A percentile compares a stretch with the other conserved stretches of the same genome.
phyloP scores from a whole-genome alignment of 345 rosid species.

The Aegle marmelos region DNA sequence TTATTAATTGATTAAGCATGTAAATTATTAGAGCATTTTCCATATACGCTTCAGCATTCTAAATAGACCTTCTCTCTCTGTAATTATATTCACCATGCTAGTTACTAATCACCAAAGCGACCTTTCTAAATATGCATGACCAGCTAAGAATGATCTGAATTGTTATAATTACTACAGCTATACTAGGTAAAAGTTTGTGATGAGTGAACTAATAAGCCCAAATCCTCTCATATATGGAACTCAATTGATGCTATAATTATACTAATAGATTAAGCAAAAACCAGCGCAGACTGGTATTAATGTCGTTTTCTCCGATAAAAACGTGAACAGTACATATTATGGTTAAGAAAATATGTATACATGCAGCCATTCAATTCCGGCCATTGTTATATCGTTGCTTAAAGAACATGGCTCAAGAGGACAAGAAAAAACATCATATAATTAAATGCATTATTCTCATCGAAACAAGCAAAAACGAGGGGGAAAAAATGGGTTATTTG shows the following conservation, averaged over 20 bases:
- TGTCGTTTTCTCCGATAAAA: no score
- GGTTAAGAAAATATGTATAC: no score
- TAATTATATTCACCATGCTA: not conserved
- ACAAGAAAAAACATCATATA: no score
- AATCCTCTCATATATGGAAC: not conserved
- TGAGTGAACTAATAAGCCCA: not conserved
- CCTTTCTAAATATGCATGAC: not conserved
- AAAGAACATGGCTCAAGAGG: no score
- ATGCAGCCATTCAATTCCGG: no score
- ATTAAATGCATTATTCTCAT: no score
- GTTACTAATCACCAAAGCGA: not conserved
- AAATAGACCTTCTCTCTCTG: not conserved
- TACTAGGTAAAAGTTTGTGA: not conserved
- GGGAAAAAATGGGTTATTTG: no score
- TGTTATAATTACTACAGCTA: not conserved
- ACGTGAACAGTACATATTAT: no score
- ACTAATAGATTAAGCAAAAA: no score
- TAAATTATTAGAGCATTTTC: not conserved
- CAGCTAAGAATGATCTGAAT: not conserved
- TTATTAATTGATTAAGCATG: not conserved
- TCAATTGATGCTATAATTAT: not conserved
- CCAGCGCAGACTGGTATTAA: no score
- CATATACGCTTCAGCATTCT: not conserved
- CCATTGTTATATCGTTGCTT: no score
- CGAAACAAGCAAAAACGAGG: no score